phyloP scores from a whole-genome alignment of 495 filamentous ascomycete species.

The Cercophora scortea region DNA sequence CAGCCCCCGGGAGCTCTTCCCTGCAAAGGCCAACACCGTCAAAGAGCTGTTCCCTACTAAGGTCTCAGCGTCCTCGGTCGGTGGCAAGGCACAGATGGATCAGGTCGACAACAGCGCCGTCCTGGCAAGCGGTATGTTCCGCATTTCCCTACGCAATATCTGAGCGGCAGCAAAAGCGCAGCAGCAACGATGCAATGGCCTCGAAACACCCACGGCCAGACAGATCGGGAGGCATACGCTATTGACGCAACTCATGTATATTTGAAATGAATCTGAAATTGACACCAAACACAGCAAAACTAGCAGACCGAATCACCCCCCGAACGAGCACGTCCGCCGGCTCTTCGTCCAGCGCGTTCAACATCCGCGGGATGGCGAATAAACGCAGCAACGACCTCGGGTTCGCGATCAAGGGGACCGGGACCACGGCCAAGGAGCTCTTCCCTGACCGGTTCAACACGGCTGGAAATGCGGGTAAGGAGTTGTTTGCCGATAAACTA shows the following conservation, averaged over 20 bases:
- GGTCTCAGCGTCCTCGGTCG: conserved; percentile 12
- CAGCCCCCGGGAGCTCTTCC: conserved; percentile 59
- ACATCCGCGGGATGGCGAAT: conserved; percentile 54
- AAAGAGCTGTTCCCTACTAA: conserved; percentile 71
- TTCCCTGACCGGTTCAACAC: conserved; percentile 54
- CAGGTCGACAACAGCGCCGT: conserved; percentile 38
- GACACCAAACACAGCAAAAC: conserved; percentile 19
- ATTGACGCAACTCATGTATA: background rate
- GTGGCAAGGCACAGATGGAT: conserved; percentile 30
- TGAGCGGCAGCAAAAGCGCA: background rate
- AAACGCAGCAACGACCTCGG: conserved; percentile 44
- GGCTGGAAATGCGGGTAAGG: conserved; percentile 56
- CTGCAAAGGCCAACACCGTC: conserved; percentile 39
- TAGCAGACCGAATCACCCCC: conserved; percentile 34
- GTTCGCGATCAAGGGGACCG: conserved; percentile 57
- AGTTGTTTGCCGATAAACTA: conserved; percentile 53
- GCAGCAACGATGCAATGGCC: conserved; percentile 4
- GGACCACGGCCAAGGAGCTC: conserved; percentile 56
- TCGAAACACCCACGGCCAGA: background rate
- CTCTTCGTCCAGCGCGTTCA: conserved; percentile 31
- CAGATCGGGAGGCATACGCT: background rate
- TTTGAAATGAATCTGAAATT: conserved; percentile 5
- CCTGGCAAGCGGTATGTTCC: conserved; percentile 27
- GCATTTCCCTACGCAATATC: conserved; percentile 9
- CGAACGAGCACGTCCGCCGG: conserved; percentile 3